Evolutionary conservation across 2,329 filamentous ascomycete species (phyloP), one percentile per base, ranked within the genome.

Genomic region (Colletotrichum falcatum): DNA sequence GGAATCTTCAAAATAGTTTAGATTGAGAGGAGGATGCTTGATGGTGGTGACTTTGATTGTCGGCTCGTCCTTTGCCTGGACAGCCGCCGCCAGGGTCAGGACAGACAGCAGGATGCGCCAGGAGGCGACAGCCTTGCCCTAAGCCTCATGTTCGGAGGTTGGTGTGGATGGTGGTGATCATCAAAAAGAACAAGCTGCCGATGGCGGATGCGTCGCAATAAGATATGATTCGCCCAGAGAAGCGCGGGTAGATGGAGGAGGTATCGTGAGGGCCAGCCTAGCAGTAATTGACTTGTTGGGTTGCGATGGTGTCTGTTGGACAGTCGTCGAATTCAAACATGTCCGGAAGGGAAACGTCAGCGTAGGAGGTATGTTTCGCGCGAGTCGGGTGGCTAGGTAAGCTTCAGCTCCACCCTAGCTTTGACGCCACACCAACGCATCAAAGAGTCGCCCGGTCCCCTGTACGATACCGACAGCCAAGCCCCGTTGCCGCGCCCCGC

Each of bases 1-100:
- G 74, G 93, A 95, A 79, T 95, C 93, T 77, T 96, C 91, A 78
- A 99, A 98, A 82, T 97, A 99, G 82, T 92, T 92, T 74, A 98
- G 84, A 78, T 90, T 90, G 64, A 83, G 79, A 0, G 94, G 93
- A 64, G 86, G 81, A 76, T 90, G 85, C 54, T 92, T 84, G 82
- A 98, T 93, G 56, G 87, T 81, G 63, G 84, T 92, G 70, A 85
- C 83, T 72, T 87, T 85, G 76, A 97, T 86, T 66, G 86, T 85
- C 30, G 95, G 95, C 59, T 85, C 84, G 77, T 90, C 87, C 79
- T 91, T 91, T 65, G 89, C 83, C 73, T 83, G 75, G 74, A 76
- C 77, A 74, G 78, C 79, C 74, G 79, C 72, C 70, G 81, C 80
- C 78, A 79, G 82, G 61, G 79, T 72, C 46, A 83, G 74, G 70